Conservation (phyloP, 2,329 filamentous ascomycete species). For the Fusarium nematophilum region DNA sequence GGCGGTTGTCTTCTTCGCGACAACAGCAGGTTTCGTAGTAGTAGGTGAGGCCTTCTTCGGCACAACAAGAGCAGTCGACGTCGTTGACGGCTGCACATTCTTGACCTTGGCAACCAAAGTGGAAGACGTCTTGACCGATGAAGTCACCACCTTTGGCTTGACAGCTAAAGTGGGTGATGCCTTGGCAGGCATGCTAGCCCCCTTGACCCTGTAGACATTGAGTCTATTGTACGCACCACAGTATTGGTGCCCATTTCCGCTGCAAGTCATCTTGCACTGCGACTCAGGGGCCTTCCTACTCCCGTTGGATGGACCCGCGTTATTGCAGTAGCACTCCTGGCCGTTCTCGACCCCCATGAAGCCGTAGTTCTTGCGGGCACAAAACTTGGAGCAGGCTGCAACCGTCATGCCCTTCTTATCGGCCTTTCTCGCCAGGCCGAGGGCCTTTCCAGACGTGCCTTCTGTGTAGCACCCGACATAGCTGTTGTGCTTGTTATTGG, state of each 20-base stretch:
- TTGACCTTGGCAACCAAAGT: background rate
- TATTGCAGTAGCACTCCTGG: constrained; percentile 34
- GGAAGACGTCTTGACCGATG: background rate
- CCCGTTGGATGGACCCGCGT: constrained; percentile 20
- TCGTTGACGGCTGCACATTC: too few relatives aligned
- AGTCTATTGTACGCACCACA: constrained; percentile 28
- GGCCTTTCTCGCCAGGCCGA: constrained; percentile 21
- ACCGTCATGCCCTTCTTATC: constrained; percentile 29
- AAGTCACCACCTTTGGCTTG: constrained; percentile 4
- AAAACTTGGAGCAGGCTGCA: constrained; percentile 27
- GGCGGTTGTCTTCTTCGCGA: too few relatives aligned
- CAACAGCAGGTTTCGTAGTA: background rate
- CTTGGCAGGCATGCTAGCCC: constrained; percentile 9
- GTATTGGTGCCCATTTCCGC: constrained; percentile 23
- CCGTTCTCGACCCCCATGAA: constrained; percentile 35
- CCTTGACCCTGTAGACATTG: constrained; percentile 30
- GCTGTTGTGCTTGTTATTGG: constrained; percentile 1
- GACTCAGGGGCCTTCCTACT: constrained; percentile 24
- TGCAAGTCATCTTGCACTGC: constrained; percentile 27
- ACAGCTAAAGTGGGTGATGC: background rate
- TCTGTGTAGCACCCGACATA: constrained; percentile 38
- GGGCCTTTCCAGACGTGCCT: constrained; percentile 12
- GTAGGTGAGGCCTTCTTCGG: background rate
- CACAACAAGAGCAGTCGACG: too few relatives aligned
- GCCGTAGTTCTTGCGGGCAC: constrained; percentile 21